phyloP scores from a whole-genome alignment of 192 early-diverging fungal genomes.

The Cladochytrium replicatum region DNA sequence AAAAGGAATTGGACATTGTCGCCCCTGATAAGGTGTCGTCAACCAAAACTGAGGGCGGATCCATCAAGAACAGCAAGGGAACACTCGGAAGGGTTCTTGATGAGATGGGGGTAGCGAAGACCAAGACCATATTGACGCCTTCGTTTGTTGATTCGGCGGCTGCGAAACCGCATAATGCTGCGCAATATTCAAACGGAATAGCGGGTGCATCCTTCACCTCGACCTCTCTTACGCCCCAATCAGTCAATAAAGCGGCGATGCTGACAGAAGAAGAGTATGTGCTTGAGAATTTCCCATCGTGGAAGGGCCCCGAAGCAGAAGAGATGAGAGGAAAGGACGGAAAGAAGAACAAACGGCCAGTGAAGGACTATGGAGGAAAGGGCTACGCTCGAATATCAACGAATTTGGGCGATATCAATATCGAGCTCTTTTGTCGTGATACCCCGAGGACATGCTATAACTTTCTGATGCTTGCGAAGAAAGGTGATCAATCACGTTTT shows the following conservation, averaged over 20 bases:
- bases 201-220: conserved; percentile 81
- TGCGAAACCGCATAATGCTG: conserved; percentile 61
- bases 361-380: too few relatives aligned
- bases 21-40: conserved; percentile 20
- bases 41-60: conserved; percentile 34
- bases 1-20: conserved; percentile 51
- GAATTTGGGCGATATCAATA: conserved; percentile 68
- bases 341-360: conserved; percentile 14
- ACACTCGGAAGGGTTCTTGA: conserved; percentile 44
- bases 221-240: conserved; percentile 62
- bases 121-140: conserved; percentile 19
- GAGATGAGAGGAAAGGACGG: neutral
- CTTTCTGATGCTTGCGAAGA: conserved; percentile 77
- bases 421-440: conserved; percentile 71
- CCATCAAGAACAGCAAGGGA: conserved; percentile 51
- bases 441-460: conserved; percentile 87
- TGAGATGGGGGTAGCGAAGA: conserved; percentile 28
- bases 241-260: conserved; percentile 55
- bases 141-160: conserved; percentile 30
- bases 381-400: conserved; percentile 71
- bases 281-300: conserved; percentile 55
- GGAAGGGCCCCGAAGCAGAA: neutral
- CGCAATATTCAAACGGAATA: conserved; percentile 69
- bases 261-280: conserved; percentile 82
- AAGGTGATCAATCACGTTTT: conserved; percentile 11